Base-by-base conservation (phyloP, 1,284 basidiomycete genomes). In the Peniophora sp. region DNA sequence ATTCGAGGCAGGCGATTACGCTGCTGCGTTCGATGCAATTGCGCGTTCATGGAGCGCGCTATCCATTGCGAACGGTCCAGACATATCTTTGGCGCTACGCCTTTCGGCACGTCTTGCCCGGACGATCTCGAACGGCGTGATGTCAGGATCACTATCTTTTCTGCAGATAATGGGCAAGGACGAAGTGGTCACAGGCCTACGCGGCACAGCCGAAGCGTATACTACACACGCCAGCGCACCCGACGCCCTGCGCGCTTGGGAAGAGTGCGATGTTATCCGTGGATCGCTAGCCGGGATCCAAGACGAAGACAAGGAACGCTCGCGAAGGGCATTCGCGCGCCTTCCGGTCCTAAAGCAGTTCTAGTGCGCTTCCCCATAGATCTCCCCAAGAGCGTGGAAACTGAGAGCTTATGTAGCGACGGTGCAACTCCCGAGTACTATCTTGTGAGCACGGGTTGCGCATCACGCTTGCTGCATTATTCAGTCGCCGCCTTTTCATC, bases 1-100 rank as follows among this genome's bases (percentile, higher is more conserved):
- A 14, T 55, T 47, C 50, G 54, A 55, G 42, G 32, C n/a, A 8
- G 52, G 52, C 10, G 48, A 53, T 20, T 55, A 55, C 39, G 22
- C 32, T 17, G 52, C 24, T 5, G 47, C 43, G 18, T 17, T 51
- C 23, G 24, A 50, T 35, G 52, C 54, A 6, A 50, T 55, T 24
- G 35, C 47, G 22, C 49, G 54, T 18, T 23, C 51, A 9, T 53
- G 43, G 49, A 53, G 35, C 24, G 20, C 22, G 14, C 24, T 50
- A 18, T 18, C 43, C 36, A 11, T 18, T 11, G 23, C 32, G n/a
- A 17, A 17, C n/a, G 34, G 36, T 11, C 17, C 2, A 6, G 20
- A 20, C 2, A 11, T 20, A 9, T 24, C n/a, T 15, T 15, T 41
- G 5, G 39, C 39, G 5, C 32, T 37, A 11, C n/a, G 47, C 27